Percentiles rank a stretch among this genome's conserved stretches.
Conservation (phyloP, 2,329 filamentous ascomycete species). For the Amauroascus verrucosus region DNA sequence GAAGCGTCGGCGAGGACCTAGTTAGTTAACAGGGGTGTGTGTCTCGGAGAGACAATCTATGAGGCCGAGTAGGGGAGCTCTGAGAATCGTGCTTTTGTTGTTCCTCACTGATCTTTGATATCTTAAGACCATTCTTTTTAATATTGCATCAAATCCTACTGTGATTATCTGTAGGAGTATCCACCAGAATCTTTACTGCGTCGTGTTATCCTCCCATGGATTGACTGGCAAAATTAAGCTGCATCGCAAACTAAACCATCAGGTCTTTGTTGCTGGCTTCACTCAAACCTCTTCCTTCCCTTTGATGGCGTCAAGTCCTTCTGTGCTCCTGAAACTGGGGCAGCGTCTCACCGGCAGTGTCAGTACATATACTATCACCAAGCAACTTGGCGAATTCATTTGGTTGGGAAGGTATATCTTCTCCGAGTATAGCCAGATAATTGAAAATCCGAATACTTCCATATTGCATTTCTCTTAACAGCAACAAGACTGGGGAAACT, state of each 20-base stretch:
- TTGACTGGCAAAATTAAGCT: no score
- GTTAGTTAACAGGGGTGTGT: no score
- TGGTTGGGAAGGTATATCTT: conserved; percentile 11
- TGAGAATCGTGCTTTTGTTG: no score
- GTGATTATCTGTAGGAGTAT: neutral
- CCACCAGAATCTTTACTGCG: neutral
- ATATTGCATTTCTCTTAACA: neutral
- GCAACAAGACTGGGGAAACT: conserved; percentile 13
- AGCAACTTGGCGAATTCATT: conserved; percentile 10
- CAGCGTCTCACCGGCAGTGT: conserved; percentile 5
- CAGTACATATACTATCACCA: conserved; percentile 11
- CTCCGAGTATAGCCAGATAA: neutral
- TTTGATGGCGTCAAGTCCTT: neutral
- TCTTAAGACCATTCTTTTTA: no score
- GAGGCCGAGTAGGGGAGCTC: no score
- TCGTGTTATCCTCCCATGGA: no score
- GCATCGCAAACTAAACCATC: no score
- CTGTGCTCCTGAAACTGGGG: neutral
- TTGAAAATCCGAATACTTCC: neutral
- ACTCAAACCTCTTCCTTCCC: neutral
- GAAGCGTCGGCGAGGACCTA: no score
- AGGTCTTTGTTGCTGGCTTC: neutral
- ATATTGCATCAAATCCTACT: no score
- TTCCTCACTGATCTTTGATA: no score
- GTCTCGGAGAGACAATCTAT: no score